phyloP scores from a whole-genome alignment of 2,329 filamentous ascomycete genomes.

The Rugonectria rugulosa region DNA sequence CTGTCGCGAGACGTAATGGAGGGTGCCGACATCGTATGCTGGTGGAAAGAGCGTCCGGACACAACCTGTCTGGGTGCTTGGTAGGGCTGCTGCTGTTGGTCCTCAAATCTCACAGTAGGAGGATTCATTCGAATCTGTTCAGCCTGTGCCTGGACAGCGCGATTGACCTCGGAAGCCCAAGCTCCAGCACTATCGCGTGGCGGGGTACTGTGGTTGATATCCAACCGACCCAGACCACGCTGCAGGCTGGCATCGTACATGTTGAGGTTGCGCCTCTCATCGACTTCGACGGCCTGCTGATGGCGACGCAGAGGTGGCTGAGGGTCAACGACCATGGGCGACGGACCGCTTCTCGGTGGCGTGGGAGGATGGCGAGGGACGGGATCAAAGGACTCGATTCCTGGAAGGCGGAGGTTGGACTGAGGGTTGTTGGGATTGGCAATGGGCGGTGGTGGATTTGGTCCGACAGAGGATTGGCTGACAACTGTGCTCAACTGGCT shows the following conservation, averaged over 20 bases:
- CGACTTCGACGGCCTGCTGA: conserved; percentile 43
- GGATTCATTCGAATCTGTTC: conserved; percentile 57
- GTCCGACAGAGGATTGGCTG: conserved; percentile 69
- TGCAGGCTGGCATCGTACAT: conserved; percentile 73
- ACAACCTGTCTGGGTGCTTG: conserved; percentile 41
- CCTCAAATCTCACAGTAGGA: conserved; percentile 63
- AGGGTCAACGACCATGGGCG: conserved; percentile 79
- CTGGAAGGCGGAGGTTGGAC: conserved; percentile 75
- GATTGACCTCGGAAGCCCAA: conserved; percentile 65
- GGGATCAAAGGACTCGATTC: conserved; percentile 91
- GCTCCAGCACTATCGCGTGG: conserved; percentile 59
- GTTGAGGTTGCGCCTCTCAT: conserved; percentile 59
- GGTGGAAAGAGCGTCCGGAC: conserved; percentile 51
- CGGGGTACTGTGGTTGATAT: conserved; percentile 64
- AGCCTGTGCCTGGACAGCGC: conserved; percentile 62
- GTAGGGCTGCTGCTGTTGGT: conserved; percentile 50
- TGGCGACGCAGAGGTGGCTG: conserved; percentile 48
- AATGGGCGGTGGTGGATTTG: conserved; percentile 59
- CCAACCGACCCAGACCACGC: conserved; percentile 70
- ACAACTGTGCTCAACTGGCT: conserved; percentile 81
- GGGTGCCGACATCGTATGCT: conserved; percentile 68
- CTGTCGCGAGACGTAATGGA: conserved; percentile 62
- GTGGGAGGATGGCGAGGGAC: conserved; percentile 69
- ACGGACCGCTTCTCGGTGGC: conserved; percentile 69
- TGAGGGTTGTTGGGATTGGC: conserved; percentile 59